Evolutionary conservation across 2,329 filamentous ascomycete species (phyloP), one percentile per base, ranked within the genome.

Genomic region (Claviceps sp.): DNA sequence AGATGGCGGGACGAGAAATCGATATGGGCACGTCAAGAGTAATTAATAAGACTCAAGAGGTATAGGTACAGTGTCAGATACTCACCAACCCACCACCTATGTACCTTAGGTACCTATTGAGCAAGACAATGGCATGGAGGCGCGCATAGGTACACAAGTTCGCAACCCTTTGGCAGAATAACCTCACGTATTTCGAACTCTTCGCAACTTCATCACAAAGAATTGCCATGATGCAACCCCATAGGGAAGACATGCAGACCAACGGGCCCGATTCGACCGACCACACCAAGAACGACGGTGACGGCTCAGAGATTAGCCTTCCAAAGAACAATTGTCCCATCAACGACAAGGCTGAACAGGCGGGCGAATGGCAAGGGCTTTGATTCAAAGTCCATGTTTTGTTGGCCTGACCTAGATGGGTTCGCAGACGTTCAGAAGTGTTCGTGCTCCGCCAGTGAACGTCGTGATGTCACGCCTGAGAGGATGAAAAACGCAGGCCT

Each of bases 361-460:
- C 52, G 4, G 48, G 52, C 58, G 7, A 47, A 55, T 6, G 62
- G 60, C 0, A 24, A 60, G 0, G 60, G 60, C n/a, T 60, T 62
- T 8, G 56, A 64, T 8, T 24, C 61, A 8, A 50, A 60, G 18
- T 57, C 57, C 14, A 4, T 65, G 2, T 60, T 60, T 50, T 65
- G 61, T 24, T 70, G 67, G 65, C 68, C 69, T 0, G 60, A 71
- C 24, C 26, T 62, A 0, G 57, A 61, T 4, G 55, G 61, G 0
- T 58, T 67, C 37, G 51, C 55, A 1, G 62, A 63, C 8, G 67
- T 64, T 54, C 64, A 63, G 1, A 57, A 57, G 37, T 55, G 6
- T 26, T 26, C 7, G 24, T 0, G 2, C 24, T 1, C 1, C 24
- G 5, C 1, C 1, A 26, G 6, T 8, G 2, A 8, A 59, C 3